A percentile compares a stretch with the other conserved stretches of the same genome.
These are phyloP conservation scores for Zygosaccharomyces rouxii DNA, from an alignment of 805 yeast species.

Conservation along the genomic window DNA sequence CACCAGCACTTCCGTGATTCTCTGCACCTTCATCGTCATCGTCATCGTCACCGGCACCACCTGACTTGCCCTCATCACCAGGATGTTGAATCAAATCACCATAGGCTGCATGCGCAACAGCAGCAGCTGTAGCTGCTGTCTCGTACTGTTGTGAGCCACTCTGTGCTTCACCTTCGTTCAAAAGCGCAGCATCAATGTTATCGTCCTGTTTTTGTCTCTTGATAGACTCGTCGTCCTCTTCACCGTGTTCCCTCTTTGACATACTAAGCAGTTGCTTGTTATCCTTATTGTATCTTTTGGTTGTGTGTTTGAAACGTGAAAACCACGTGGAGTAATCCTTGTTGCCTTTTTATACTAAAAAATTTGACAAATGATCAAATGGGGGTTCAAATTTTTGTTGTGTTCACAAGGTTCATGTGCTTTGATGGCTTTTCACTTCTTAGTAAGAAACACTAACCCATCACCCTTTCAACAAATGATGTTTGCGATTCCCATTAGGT, in stretches of 20 bases:
- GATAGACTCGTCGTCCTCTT: constrained; percentile 8
- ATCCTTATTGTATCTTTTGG: neutral
- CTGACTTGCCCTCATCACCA: constrained; percentile 14
- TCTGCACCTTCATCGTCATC: constrained; percentile 6
- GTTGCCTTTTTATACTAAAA: constrained; percentile 3
- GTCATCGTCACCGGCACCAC: constrained; percentile 3
- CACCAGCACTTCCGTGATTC: neutral
- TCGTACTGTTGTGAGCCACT: constrained; percentile 10
- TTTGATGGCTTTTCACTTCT: neutral
- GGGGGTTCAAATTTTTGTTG: neutral
- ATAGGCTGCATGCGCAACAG: constrained; percentile 30
- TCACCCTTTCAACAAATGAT: neutral
- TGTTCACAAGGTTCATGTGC: constrained; percentile 1
- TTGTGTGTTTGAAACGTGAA: constrained; percentile 27
- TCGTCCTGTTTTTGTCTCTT: constrained; percentile 23
- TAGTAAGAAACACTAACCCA: neutral
- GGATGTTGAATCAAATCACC: constrained; percentile 26
- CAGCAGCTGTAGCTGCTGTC: constrained; percentile 22
- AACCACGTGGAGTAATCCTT: constrained; percentile 29
- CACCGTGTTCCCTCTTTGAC: constrained; percentile 9
- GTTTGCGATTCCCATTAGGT: neutral
- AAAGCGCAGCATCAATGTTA: constrained; percentile 33
- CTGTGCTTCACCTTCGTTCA: constrained; percentile 15
- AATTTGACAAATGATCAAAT: too few species aligned
- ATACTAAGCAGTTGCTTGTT: constrained; percentile 5